These are phyloP conservation scores for Marchantia polymorpha DNA, from an alignment of 225 moss, liverwort and hornwort genomes.

Conservation along the genomic window DNA sequence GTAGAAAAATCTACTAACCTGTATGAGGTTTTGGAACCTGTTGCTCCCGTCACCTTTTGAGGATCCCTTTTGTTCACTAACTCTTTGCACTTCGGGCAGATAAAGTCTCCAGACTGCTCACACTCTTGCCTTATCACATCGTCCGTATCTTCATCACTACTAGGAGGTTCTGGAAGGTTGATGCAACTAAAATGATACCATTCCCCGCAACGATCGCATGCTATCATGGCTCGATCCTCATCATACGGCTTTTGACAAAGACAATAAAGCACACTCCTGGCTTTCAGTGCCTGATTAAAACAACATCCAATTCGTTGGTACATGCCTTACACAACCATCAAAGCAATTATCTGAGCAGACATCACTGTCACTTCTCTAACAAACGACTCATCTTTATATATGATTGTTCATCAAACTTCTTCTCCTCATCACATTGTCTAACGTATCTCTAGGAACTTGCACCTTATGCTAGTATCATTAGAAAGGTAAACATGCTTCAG, in stretches of 20 bases:
- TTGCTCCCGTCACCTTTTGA: slow-evolving; percentile 25
- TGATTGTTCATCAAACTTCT: too few relatives aligned
- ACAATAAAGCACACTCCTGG: slow-evolving; percentile 71
- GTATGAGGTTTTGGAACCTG: slow-evolving; percentile 30
- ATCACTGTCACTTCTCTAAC: too few relatives aligned
- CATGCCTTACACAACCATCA: background rate
- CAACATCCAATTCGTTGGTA: background rate
- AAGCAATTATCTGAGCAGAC: too few relatives aligned
- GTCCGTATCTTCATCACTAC: slow-evolving; percentile 46
- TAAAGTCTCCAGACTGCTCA: slow-evolving; percentile 55
- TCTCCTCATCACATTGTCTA: too few relatives aligned
- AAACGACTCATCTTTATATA: too few relatives aligned
- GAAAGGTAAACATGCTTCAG: too few relatives aligned
- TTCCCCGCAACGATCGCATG: slow-evolving; percentile 83
- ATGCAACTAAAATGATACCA: slow-evolving; percentile 96
- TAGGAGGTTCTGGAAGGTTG: slow-evolving; percentile 67
- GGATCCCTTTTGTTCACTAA: slow-evolving; percentile 25
- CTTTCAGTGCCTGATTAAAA: slow-evolving; percentile 54
- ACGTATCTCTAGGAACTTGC: too few relatives aligned
- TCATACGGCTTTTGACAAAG: slow-evolving; percentile 92
- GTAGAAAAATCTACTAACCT: slow-evolving; percentile 31
- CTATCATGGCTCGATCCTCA: slow-evolving; percentile 79
- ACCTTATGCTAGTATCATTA: too few relatives aligned
- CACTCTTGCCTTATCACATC: slow-evolving; percentile 40
- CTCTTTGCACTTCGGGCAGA: slow-evolving; percentile 74